Evolutionary conservation across 495 filamentous ascomycete species (phyloP).

Genomic region (Aspergillus avenaceus): DNA sequence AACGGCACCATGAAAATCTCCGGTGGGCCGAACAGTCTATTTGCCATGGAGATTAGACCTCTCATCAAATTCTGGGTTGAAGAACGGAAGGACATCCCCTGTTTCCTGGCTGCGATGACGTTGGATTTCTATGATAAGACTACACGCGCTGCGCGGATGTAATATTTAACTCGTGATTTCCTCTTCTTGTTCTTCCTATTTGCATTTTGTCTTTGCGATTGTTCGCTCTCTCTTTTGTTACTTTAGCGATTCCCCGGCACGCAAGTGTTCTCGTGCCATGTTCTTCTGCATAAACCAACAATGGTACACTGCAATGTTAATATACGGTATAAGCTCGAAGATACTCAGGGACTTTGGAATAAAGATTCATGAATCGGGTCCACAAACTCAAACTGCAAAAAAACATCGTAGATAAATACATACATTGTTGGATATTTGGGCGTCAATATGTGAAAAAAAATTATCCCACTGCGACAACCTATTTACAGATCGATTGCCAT

Average conservation of each 20-base stretch:
- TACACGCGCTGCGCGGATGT: conserved; percentile 50
- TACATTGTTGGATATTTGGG: not conserved
- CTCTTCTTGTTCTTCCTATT: conserved; percentile 4
- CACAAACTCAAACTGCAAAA: not conserved
- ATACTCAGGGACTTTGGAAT: not conserved
- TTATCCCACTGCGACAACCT: not conserved
- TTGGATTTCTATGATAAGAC: conserved; percentile 88
- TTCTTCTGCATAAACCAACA: not conserved
- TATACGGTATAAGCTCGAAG: too few relatives aligned
- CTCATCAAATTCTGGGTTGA: conserved; percentile 92
- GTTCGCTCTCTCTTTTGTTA: not conserved
- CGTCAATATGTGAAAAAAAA: not conserved
- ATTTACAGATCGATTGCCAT: conserved; percentile 1
- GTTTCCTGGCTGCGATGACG: conserved; percentile 84
- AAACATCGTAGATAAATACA: not conserved
- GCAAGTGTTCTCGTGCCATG: not conserved
- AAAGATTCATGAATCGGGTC: not conserved
- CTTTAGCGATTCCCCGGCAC: conserved; percentile 5
- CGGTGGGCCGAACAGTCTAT: conserved; percentile 80
- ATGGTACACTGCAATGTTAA: not conserved
- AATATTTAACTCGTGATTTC: conserved; percentile 5
- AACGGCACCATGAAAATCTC: conserved; percentile 95
- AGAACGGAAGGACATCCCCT: conserved; percentile 84
- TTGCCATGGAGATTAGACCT: conserved; percentile 77
- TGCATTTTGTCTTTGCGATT: not conserved